Evolutionary conservation across 345 rosid genomes (phyloP), one percentile per base, ranked within the genome.

Genomic region (Boechera stricta): DNA sequence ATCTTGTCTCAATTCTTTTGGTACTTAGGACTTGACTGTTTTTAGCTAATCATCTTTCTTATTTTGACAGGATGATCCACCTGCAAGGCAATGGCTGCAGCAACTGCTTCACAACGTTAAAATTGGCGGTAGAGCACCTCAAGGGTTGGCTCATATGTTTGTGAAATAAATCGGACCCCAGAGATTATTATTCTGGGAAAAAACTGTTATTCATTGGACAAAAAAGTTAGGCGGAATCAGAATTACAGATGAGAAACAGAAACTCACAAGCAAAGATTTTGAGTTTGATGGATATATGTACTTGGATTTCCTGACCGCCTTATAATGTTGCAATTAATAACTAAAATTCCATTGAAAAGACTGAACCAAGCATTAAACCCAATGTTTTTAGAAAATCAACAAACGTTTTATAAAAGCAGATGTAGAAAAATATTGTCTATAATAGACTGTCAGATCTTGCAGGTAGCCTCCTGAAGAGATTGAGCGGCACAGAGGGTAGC

Each of bases 361-460:
- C 36, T 2, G 5, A 78, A 49, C 3, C 58, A 71, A 77, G 15
- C 65, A 52, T 44, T 64, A 11, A 47, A 54, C 24, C 49, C 42
- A 49, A 18, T 39, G 55, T 18, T 28, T 33, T 39, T 9, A 15
- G 67, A 45, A 74, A 48, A 36, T 29, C 13, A 72, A 69, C 71
- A 67, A 64, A 74, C 35, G 41, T 64, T 38, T 58, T 58, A 4
- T 10, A 7, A 24, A 64, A 54, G 77, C 58, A 72, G 35, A 29
- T 48, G 35, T 2, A 36, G 72, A 69, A 62, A 48, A 68, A 67
- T 6, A 16, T 48, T 53, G 77, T 79, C 88, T 84, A 95, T 57
- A 95, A 28, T 93, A 95, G 86, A 86, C 90, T 82, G 84, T 92
- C 99, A n/a, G 99, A 89, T 80, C 98, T 86, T 61, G 98, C 92